Evolutionary conservation across 2,329 filamentous ascomycete genomes (phyloP).

Genomic region (Cladophialophora carrionii): DNA sequence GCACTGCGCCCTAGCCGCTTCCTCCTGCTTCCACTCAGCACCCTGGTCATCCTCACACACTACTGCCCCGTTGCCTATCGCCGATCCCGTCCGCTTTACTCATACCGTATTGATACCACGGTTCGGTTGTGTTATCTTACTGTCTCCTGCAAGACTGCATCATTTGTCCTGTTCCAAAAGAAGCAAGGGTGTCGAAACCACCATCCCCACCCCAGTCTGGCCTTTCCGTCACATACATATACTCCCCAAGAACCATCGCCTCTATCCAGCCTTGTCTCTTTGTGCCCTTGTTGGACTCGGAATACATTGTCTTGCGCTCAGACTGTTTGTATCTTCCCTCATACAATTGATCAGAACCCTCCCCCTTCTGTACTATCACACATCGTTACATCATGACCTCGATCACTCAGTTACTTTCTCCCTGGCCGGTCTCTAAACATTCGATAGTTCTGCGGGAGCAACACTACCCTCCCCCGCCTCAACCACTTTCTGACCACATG

Average conservation of each 20-base stretch:
- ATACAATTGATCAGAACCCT: neutral
- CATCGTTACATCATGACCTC: constrained; percentile 37
- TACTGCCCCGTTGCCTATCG: constrained; percentile 24
- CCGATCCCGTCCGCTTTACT: constrained; percentile 20
- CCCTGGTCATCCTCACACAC: constrained; percentile 11
- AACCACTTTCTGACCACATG: constrained; percentile 29
- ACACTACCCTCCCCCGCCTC: constrained; percentile 33
- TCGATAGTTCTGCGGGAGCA: constrained; percentile 39
- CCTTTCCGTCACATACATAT: constrained; percentile 33
- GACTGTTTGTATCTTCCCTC: constrained; percentile 15
- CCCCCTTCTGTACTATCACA: constrained; percentile 17
- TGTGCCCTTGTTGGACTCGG: constrained; percentile 21
- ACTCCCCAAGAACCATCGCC: constrained; percentile 24
- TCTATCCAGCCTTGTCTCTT: constrained; percentile 29
- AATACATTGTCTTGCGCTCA: constrained; percentile 14
- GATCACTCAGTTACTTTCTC: constrained; percentile 39
- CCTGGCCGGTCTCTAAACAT: constrained; percentile 38
- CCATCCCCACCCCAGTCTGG: constrained; percentile 22
- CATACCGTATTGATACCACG: constrained; percentile 23
- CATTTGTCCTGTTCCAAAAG: constrained; percentile 21
- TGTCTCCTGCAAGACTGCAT: constrained; percentile 19
- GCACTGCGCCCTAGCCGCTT: constrained; percentile 19
- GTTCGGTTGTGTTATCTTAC: constrained; percentile 19
- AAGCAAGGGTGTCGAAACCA: constrained; percentile 25
- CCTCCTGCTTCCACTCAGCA: constrained; percentile 16